Base-by-base conservation (phyloP, 2,329 filamentous ascomycete genomes). In the Fusarium coffeatum region DNA sequence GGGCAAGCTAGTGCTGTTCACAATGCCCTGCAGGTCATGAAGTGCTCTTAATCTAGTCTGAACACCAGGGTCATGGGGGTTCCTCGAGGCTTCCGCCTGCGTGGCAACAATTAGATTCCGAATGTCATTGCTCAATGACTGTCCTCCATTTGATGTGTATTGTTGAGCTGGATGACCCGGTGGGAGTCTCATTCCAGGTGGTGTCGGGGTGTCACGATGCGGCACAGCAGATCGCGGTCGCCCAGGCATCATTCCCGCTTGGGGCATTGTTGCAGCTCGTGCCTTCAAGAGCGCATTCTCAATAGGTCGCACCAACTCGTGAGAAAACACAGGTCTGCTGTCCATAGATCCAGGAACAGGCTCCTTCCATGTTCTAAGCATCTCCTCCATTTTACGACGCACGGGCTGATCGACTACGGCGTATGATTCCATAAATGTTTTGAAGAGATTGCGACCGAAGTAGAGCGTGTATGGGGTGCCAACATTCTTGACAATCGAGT, bases 401-500 rank as follows among this genome's bases (percentile, higher is more conserved):
- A 94, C 94, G 64, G 87, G 86, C 68, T 88, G 87, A 75, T 97
- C 94, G 68, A 98, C 94, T 64, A 97, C 88, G 6, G 92, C 92
- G 78, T 98, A 99, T 40, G 96, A 93, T 76, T 97, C 93, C 94
- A 98, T 98, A 78, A 97, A 99, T 7, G 93, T 98, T 74, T 91
- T 89, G 81, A 95, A 98, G 41, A 99, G 88, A 76, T 95, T 95
- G 42, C 93, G 91, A 55, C 94, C 93, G 71, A 99, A 92, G 80
- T 97, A 98, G 15, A 98, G 86, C 0, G 95, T 98, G 81, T 99
- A 99, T 10, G 96, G 96, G 1, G 95, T 98, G 66, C 96, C 96
- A 67, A 99, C 94, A 84, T 99, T 98, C 82, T 99, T 99, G 78
- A 97, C 94, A 66, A 99, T 95, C 18, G 95, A 98, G 82, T 99